phyloP scores from a whole-genome alignment of 2,329 filamentous ascomycete species.

The Nemania abortiva region DNA sequence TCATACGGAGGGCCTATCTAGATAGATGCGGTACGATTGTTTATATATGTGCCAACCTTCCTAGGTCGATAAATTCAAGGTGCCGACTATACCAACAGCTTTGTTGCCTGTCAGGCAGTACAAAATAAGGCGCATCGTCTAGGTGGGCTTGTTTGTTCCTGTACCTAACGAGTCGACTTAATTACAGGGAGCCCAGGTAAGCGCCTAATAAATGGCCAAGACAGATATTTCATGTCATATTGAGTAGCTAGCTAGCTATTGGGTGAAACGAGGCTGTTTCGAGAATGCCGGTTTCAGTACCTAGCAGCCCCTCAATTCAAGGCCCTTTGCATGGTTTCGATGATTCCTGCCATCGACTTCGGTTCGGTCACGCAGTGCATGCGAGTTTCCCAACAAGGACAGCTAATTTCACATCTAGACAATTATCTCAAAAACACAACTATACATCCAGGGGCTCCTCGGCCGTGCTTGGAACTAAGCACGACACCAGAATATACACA shows the following conservation, averaged over 20 bases:
- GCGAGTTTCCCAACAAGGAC: slow-evolving; percentile 1
- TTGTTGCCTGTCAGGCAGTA: too few relatives aligned
- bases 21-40: too few relatives aligned
- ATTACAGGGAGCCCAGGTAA: neutral
- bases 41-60: too few relatives aligned
- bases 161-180: neutral
- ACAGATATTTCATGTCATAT: neutral
- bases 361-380: neutral
- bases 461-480: slow-evolving; percentile 11
- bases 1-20: neutral
- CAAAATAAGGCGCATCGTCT: too few relatives aligned
- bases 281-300: neutral
- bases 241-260: neutral
- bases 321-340: neutral
- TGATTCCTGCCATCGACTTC: neutral
- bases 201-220: neutral
- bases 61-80: too few relatives aligned
- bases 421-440: slow-evolving; percentile 21
- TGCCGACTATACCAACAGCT: too few relatives aligned
- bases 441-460: slow-evolving; percentile 29
- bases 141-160: too few relatives aligned
- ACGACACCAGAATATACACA: slow-evolving; percentile 48
- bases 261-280: neutral
- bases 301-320: neutral
- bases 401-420: slow-evolving; percentile 17